Evolutionary conservation across 306 rosid genomes (phyloP).

Genomic region (Vigna hirtella): DNA sequence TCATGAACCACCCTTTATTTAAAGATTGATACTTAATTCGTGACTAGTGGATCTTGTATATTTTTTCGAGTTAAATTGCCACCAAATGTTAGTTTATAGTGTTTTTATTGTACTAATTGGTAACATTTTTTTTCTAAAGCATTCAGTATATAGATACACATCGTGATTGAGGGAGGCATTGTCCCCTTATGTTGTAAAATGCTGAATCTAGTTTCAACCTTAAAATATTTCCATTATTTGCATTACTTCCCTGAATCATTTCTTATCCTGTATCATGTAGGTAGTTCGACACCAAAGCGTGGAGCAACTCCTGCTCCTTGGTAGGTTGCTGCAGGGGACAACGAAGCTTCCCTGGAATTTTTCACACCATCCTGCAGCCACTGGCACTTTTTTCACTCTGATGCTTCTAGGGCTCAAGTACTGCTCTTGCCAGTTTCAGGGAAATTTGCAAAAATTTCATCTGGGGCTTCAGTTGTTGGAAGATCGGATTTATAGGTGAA

Average conservation of each 20-base stretch:
- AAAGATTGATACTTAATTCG: constrained; percentile 35
- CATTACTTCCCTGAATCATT: constrained; percentile 28
- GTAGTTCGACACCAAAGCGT: constrained; percentile 92
- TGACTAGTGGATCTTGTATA: constrained; percentile 12
- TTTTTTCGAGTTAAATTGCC: constrained; percentile 33
- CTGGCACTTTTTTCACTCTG: constrained; percentile 92
- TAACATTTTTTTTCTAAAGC: neutral
- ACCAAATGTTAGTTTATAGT: constrained; percentile 24
- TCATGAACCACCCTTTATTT: constrained; percentile 2
- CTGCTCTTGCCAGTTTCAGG: constrained; percentile 93
- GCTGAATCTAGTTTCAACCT: constrained; percentile 41
- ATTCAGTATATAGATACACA: constrained; percentile 20
- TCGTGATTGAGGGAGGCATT: constrained; percentile 1
- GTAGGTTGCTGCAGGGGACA: constrained; percentile 95
- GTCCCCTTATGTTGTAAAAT: constrained; percentile 19
- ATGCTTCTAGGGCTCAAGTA: constrained; percentile 98
- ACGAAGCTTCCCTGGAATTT: constrained; percentile 88
- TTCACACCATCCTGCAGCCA: constrained; percentile 95
- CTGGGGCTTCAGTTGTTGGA: constrained; percentile 92
- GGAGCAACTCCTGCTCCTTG: constrained; percentile 96
- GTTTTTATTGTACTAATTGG: constrained; percentile 15
- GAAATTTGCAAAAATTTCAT: constrained; percentile 82
- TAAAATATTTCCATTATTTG: constrained; percentile 11
- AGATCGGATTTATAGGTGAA: constrained; percentile 88
- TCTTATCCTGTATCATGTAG: constrained; percentile 55